These are phyloP conservation scores for Vitis vinifera DNA, from an alignment of 164 flowering plant species.

Conservation along the genomic window DNA sequence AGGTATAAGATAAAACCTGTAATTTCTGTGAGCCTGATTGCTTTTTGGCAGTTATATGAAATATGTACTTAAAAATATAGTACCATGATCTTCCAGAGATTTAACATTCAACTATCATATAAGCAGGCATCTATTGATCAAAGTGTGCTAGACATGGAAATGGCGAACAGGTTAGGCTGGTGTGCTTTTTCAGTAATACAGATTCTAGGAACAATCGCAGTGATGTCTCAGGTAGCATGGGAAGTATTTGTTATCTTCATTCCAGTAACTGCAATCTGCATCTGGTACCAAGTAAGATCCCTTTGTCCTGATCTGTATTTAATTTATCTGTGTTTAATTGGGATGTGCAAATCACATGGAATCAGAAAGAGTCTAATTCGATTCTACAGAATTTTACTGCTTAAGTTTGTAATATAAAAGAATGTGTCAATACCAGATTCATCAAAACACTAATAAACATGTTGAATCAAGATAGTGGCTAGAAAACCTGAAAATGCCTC, in stretches of 20 bases:
- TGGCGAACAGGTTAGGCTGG: slow-evolving; percentile 76
- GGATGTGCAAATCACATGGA: no score
- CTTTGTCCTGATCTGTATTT: no score
- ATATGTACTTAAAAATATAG: not conserved
- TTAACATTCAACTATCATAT: slow-evolving; percentile 7
- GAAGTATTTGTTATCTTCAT: slow-evolving; percentile 82
- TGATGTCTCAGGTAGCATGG: slow-evolving; percentile 98
- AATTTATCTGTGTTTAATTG: no score
- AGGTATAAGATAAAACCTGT: not conserved
- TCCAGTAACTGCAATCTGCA: slow-evolving; percentile 84
- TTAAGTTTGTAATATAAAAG: no score
- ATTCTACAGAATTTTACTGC: no score
- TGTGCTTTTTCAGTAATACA: slow-evolving; percentile 89
- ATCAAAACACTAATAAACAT: no score
- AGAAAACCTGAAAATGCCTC: no score
- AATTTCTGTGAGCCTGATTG: not conserved
- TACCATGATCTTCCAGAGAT: not conserved
- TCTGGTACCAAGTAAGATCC: slow-evolving; percentile 84
- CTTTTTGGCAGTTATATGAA: not conserved
- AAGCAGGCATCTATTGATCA: slow-evolving; percentile 90
- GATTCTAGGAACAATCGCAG: slow-evolving; percentile 77
- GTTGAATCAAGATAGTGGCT: no score
- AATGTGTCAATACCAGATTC: no score
- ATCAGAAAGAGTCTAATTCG: no score
- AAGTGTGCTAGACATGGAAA: slow-evolving; percentile 85